A percentile compares a stretch with the other conserved stretches of the same genome.
These are phyloP conservation scores for Ascochyta koolunga DNA, from an alignment of 2,329 filamentous ascomycete genomes.

Conservation along the genomic window DNA sequence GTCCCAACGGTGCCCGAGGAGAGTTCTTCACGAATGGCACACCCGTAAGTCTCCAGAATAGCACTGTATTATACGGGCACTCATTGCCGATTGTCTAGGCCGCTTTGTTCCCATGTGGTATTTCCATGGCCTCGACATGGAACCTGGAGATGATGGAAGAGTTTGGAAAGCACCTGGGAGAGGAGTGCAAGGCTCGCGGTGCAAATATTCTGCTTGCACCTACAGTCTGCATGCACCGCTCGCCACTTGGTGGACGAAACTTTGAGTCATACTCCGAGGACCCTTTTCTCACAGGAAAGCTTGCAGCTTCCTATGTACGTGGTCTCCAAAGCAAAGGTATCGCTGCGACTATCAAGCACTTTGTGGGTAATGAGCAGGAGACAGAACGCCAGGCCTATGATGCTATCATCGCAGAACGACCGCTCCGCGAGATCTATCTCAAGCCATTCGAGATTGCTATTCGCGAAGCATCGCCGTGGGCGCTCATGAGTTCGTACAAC, in stretches of 20 bases:
- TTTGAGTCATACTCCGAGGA: constrained; percentile 90
- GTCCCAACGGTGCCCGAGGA: constrained; percentile 72
- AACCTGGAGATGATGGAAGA: constrained; percentile 72
- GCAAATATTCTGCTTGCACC: constrained; percentile 76
- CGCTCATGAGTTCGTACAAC: constrained; percentile 73
- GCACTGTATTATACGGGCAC: no score
- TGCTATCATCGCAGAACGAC: constrained; percentile 67
- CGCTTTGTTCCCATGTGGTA: constrained; percentile 78
- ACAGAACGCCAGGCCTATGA: constrained; percentile 70
- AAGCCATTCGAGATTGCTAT: constrained; percentile 76
- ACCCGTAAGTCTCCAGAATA: constrained; percentile 39
- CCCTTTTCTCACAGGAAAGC: constrained; percentile 74
- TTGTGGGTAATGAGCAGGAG: constrained; percentile 76
- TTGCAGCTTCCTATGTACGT: constrained; percentile 74
- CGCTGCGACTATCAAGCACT: constrained; percentile 80
- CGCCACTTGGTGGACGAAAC: constrained; percentile 81
- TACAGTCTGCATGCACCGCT: constrained; percentile 81
- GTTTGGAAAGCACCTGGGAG: constrained; percentile 72
- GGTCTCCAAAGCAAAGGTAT: constrained; percentile 76
- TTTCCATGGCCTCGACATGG: constrained; percentile 81
- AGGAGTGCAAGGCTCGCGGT: constrained; percentile 74
- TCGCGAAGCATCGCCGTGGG: constrained; percentile 70
- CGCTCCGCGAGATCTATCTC: constrained; percentile 73
- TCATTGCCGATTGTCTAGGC: constrained; percentile 56
- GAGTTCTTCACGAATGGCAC: constrained; percentile 67